Evolutionary conservation across 2,329 filamentous ascomycete genomes (phyloP).

Genomic region (Metarhizium humberi): DNA sequence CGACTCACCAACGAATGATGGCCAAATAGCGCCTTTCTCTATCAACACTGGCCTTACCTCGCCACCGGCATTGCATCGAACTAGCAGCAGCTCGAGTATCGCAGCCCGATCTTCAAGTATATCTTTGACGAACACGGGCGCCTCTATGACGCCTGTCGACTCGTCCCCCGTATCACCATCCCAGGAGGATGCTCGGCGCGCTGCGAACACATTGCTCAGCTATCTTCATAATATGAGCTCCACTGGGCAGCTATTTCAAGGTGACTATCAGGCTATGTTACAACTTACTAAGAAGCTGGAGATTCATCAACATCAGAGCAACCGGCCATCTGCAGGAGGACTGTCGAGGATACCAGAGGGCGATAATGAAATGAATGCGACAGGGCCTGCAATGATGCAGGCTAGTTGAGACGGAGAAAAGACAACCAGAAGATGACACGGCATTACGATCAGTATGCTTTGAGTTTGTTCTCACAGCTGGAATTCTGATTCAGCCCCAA

Average conservation of each 20-base stretch:
- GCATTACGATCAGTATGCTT: neutral
- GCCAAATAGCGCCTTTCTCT: conserved; percentile 30
- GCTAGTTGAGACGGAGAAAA: conserved; percentile 12
- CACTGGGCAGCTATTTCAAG: conserved; percentile 55
- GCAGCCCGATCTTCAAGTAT: conserved; percentile 14
- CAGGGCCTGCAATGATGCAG: conserved; percentile 19
- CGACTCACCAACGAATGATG: conserved; percentile 41
- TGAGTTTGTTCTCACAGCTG: neutral
- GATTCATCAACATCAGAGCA: conserved; percentile 44
- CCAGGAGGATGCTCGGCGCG: conserved; percentile 76
- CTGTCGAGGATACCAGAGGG: conserved; percentile 48
- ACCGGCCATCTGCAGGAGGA: conserved; percentile 31
- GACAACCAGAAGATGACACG: neutral
- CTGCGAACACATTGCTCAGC: conserved; percentile 69
- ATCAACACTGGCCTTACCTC: conserved; percentile 35
- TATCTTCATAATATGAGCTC: conserved; percentile 68
- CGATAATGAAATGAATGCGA: conserved; percentile 37
- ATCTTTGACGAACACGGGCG: conserved; percentile 8
- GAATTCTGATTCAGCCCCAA: neutral
- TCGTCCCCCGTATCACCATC: conserved; percentile 59
- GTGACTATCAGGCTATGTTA: conserved; percentile 68
- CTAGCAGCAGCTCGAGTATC: conserved; percentile 27
- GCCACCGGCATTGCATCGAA: conserved; percentile 23
- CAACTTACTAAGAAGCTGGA: conserved; percentile 82
- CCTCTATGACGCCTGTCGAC: conserved; percentile 28